Base-by-base conservation (phyloP, 768 basidiomycete genomes). In the Tricholoma terreum region DNA sequence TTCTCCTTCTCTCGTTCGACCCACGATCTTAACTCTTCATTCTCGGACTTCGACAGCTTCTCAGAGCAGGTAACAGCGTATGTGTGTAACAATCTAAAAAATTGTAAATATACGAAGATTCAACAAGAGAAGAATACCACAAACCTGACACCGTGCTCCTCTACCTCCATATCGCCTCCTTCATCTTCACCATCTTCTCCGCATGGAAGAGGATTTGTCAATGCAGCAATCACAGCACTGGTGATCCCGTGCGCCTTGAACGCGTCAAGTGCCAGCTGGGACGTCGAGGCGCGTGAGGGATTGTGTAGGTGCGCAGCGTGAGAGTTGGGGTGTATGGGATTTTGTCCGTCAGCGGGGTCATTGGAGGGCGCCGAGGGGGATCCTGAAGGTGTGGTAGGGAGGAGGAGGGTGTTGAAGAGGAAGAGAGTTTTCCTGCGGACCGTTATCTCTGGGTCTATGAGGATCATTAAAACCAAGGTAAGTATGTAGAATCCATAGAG, bases 371-470 rank as follows among this genome's bases (percentile, higher is more conserved):
- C 60, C 2, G 62, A 46, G 12, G 63, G 35, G 33, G 65, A 55
- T 4, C 67, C 60, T 14, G 66, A 51, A 10, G 65, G 58, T 14
- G 64, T 61, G 14, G 66, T 73, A 2, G 88, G 87, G 0, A 81
- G 74, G 50, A 93, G 80, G 53, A 94, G 82, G 0, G 83, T 73
- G 66, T 84, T 85, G 35, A 95, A 77, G 15, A 95, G 81, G 73
- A 94, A 94, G 4, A 83, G 80, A 0, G 82, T 77, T 68, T 95
- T 95, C 54, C 92, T 80, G 17, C 93, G 86, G 53, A 94, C 83
- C 35, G 73, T 70, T 24, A 91, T 86, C 59, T 89, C 84, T 5
- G 92, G 85, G 71, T 96, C 94, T 91, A 50, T n/a, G n/a, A n/a
- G n/a, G 10, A 21, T 24, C 8, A n/a, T 1, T 8, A 14, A 27